Evolutionary conservation across 176 grass and related monocot genomes (phyloP), one percentile per base, ranked within the genome.

Genomic region (Zea luxurians): DNA sequence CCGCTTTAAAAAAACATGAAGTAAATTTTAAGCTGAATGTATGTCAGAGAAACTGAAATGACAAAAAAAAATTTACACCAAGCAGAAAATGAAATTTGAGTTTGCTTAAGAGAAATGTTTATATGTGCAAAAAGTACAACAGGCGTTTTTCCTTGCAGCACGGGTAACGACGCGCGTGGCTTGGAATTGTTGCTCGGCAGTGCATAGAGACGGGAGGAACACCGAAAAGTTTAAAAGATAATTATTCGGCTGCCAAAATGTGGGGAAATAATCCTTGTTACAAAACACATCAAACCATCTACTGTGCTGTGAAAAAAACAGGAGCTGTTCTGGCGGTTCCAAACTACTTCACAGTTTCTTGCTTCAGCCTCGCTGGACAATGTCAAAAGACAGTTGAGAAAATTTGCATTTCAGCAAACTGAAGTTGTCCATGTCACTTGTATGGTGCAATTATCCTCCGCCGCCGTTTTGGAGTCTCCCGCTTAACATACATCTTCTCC

Each of bases 401-500:
- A 77, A 77, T 12, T 77, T 58, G 71, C 66, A 47, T 68, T 21
- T 16, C 1, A 6, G 83, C 55, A 70, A 49, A 37, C 7, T 41
- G 52, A 73, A 7, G 58, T 34, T 13, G 12, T 48, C 64, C 17
- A 10, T 41, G 34, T 83, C 75, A 92, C 54, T 90, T 94, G 72
- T 83, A 99, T 18, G 96, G 96, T 21, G 90, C 87, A 38, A 99
- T 92, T 68, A 99, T 95, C 85, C 92, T 92, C 67, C 88, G 75
- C 20, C 96, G 83, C 9, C 77, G 74, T 73, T 85, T 99, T 50
- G 92, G 96, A 64, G 83, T 99, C 68, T 99, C 92, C 79, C 96
- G 90, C 85, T 99, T 96, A 64, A 93, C 68, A 77, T 93, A 95
- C 92, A 99, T 95, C 81, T 92, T 95, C 86, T 99, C 96, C 84